A percentile compares a stretch with the other conserved stretches of the same genome.
Conservation (phyloP, 305 asterid species). For the Fraxinus sp. region DNA sequence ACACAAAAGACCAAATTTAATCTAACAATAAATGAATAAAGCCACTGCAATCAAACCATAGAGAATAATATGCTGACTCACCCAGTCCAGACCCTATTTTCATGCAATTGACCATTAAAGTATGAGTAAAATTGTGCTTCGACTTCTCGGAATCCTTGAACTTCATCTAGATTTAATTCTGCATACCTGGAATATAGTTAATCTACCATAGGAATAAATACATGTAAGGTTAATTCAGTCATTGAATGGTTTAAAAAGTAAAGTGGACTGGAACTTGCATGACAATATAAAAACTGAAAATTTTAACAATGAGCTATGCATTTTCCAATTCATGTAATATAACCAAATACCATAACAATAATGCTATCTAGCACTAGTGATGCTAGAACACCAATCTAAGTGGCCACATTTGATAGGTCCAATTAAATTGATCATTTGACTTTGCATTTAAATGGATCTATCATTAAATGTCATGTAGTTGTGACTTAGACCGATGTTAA, state of each 20-base stretch:
- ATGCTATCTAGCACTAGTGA: neutral
- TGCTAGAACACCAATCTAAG: neutral
- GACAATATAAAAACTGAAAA: constrained; percentile 12
- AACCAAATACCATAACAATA: neutral
- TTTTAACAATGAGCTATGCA: neutral
- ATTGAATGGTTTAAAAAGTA: constrained; percentile 1
- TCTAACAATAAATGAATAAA: neutral
- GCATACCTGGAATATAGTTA: constrained; percentile 52
- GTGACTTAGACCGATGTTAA: neutral
- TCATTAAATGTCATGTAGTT: neutral
- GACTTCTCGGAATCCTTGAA: constrained; percentile 63
- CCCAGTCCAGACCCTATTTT: constrained; percentile 87
- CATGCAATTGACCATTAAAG: constrained; percentile 67
- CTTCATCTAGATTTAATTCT: constrained; percentile 54
- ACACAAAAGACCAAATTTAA: neutral
- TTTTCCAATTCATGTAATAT: neutral
- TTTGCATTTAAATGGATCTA: too few relatives aligned
- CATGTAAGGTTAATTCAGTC: neutral
- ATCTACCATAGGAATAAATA: constrained; percentile 2
- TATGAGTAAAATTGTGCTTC: constrained; percentile 64
- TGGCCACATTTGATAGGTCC: neutral
- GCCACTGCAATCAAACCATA: neutral
- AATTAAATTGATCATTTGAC: neutral
- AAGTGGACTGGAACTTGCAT: constrained; percentile 9
- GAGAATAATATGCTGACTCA: constrained; percentile 40